These are phyloP conservation scores for Fusarium brachygibbosum DNA, from an alignment of 2,329 filamentous ascomycete species.

Conservation along the genomic window DNA sequence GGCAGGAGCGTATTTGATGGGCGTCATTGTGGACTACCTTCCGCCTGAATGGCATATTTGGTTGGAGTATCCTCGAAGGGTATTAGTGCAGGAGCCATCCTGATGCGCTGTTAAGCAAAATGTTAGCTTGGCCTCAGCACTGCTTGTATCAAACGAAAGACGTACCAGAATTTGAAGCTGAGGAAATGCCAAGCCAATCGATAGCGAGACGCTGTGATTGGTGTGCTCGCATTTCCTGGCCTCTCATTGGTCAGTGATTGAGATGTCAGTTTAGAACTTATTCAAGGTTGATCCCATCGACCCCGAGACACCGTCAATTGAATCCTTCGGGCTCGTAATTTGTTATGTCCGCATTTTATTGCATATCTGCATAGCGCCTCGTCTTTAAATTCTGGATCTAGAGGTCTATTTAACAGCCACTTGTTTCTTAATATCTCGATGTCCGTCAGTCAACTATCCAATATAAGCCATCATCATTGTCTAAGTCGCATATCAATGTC, in stretches of 20 bases:
- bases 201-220: fast-evolving
- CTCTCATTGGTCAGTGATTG: not conserved
- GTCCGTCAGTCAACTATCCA: no score
- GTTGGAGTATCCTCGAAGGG: conserved; percentile 14
- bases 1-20: conserved; percentile 20
- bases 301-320: fast-evolving
- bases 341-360: not conserved
- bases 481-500: no score
- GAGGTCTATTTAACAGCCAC: no score
- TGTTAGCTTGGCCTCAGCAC: no score
- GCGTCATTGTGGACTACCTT: conserved; percentile 19
- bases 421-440: no score
- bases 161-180: no score
- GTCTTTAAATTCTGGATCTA: no score
- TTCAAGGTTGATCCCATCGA: fast-evolving
- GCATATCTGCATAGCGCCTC: no score
- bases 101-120: no score
- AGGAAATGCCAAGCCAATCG: no score
- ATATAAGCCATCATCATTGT: no score
- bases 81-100: not conserved
- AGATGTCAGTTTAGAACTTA: not conserved
- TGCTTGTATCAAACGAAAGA: no score
- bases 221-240: not conserved
- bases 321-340: not conserved
- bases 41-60: conserved; percentile 23